Evolutionary conservation across 2,329 filamentous ascomycete species (phyloP).

Genomic region (Calycina herbarum): DNA sequence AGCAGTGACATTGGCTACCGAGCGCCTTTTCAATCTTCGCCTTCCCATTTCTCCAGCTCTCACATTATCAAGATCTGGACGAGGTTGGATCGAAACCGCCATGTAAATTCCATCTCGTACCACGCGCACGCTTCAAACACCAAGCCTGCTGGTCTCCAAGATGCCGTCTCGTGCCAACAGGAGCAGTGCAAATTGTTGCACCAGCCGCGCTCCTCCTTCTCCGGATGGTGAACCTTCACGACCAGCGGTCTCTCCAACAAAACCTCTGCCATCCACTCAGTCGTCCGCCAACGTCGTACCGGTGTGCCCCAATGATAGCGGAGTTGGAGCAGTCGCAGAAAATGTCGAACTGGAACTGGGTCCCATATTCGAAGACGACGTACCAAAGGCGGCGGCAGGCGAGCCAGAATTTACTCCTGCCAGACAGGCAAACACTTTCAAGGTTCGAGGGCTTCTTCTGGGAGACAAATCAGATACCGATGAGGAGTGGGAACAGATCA

Average conservation of each 20-base stretch:
- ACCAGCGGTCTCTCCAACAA: slow-evolving; percentile 17
- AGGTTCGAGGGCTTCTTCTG: slow-evolving; percentile 19
- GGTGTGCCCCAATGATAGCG: slow-evolving; percentile 6
- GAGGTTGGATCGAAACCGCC: background rate
- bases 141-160: background rate
- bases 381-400: background rate
- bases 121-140: background rate
- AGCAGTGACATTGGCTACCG: background rate
- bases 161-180: slow-evolving; percentile 9
- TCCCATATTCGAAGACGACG: slow-evolving; percentile 30
- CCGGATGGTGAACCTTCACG: slow-evolving; percentile 33
- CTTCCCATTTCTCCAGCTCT: background rate
- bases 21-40: background rate
- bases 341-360: slow-evolving; percentile 27
- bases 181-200: slow-evolving; percentile 30
- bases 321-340: slow-evolving; percentile 14
- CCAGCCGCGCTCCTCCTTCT: slow-evolving; percentile 33
- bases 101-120: background rate
- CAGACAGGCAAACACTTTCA: slow-evolving; percentile 14
- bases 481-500: slow-evolving; percentile 43
- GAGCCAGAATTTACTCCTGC: slow-evolving; percentile 3
- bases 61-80: background rate
- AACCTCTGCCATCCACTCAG: slow-evolving; percentile 8
- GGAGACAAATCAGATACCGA: slow-evolving; percentile 24
- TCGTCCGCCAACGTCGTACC: slow-evolving; percentile 13